A percentile compares a stretch with the other conserved stretches of the same genome.
phyloP scores from a whole-genome alignment of 352 stramenopile species.

The Phytophthora citricola region DNA sequence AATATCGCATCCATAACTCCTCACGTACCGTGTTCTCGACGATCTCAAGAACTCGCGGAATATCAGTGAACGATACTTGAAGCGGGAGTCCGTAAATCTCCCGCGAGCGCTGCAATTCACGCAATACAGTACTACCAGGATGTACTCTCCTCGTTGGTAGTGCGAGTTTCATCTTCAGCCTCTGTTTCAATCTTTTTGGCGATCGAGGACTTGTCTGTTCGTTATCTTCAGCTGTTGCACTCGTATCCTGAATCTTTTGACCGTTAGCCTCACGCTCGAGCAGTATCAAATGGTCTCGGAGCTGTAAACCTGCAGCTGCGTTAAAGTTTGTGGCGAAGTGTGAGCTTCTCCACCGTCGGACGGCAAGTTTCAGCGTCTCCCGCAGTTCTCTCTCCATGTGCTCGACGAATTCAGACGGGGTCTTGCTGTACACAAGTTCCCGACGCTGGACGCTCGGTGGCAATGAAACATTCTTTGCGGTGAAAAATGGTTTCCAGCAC shows the following conservation, averaged over 20 bases:
- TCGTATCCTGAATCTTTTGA: slow-evolving; percentile 3
- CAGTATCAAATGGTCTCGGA: slow-evolving; percentile 72
- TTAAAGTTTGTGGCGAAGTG: slow-evolving; percentile 90
- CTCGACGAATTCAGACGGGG: slow-evolving; percentile 58
- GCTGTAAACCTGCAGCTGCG: slow-evolving; percentile 79
- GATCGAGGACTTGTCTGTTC: slow-evolving; percentile 19
- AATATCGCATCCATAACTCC: slow-evolving; percentile 24
- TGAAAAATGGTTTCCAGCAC: slow-evolving; percentile 89
- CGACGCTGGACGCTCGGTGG: slow-evolving; percentile 53
- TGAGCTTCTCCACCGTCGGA: slow-evolving; percentile 90
- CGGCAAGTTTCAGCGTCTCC: slow-evolving; percentile 84
- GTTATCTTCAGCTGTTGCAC: slow-evolving; percentile 2
- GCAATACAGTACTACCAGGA: slow-evolving; percentile 24
- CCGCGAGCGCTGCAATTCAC: slow-evolving; percentile 46
- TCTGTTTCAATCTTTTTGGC: slow-evolving; percentile 30
- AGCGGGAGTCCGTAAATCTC: slow-evolving; percentile 85
- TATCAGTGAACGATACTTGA: slow-evolving; percentile 90
- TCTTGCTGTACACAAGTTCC: slow-evolving; percentile 67
- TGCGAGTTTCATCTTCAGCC: slow-evolving; percentile 32
- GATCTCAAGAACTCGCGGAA: slow-evolving; percentile 73
- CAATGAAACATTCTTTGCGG: slow-evolving; percentile 24
- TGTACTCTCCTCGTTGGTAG: slow-evolving; percentile 19
- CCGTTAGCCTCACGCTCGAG: slow-evolving; percentile 59
- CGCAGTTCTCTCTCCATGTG: slow-evolving; percentile 82
- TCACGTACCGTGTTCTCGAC: slow-evolving; percentile 83